phyloP scores from a whole-genome alignment of 768 basidiomycete genomes.

The Naganishia randhawae region DNA sequence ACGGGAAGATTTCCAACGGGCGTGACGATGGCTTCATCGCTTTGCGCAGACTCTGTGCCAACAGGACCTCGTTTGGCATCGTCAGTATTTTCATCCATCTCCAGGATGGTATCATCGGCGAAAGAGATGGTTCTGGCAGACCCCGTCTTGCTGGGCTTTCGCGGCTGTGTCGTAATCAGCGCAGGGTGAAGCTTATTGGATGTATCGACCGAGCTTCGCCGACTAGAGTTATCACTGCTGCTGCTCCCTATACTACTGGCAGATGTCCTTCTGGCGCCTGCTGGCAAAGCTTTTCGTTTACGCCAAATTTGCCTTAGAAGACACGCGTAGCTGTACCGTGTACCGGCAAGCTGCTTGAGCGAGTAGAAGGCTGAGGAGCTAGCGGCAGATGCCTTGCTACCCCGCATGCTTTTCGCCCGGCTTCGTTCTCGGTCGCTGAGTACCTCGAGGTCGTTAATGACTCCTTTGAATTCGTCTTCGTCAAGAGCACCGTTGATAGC shows the following conservation, averaged over 20 bases:
- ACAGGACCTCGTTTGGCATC: background rate
- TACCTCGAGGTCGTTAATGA: conserved; percentile 43
- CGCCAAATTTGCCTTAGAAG: conserved; percentile 46
- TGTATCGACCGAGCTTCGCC: background rate
- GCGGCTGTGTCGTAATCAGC: background rate
- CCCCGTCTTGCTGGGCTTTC: conserved; percentile 1
- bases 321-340: conserved; percentile 41
- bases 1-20: background rate
- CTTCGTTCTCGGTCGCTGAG: conserved; percentile 42
- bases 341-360: conserved; percentile 44
- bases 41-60: background rate
- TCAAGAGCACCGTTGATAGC: conserved; percentile 42
- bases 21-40: conserved; percentile 6
- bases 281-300: conserved; percentile 28
- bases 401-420: conserved; percentile 35
- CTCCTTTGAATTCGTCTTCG: conserved; percentile 46
- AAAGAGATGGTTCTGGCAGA: conserved; percentile 3
- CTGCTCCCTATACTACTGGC: background rate
- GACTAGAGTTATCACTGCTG: conserved; percentile 6
- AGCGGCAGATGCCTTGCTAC: conserved; percentile 38
- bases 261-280: background rate
- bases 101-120: conserved; percentile 12
- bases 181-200: background rate
- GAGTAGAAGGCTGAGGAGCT: conserved; percentile 42
- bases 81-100: conserved; percentile 1